These are phyloP conservation scores for Hanseniaspora taiwanica DNA, from an alignment of 805 yeast genomes.

Conservation along the genomic window DNA sequence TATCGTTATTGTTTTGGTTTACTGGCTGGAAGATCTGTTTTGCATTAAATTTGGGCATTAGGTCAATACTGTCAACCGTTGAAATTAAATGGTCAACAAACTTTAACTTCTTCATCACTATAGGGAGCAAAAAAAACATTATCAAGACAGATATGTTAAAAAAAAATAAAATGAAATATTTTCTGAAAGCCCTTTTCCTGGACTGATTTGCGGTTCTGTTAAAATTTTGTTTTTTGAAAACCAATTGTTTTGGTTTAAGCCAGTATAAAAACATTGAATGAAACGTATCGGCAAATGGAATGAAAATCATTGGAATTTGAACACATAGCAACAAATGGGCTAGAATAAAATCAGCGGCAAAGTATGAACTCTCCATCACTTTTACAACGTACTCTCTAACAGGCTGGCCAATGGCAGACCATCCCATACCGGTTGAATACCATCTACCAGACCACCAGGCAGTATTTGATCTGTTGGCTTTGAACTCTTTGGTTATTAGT, in stretches of 20 bases:
- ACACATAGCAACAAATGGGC: constrained; percentile 44
- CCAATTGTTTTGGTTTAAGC: constrained; percentile 41
- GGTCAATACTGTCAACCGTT: too few species aligned
- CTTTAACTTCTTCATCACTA: constrained; percentile 29
- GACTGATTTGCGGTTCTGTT: constrained; percentile 26
- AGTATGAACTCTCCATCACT: constrained; percentile 50
- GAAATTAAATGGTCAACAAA: too few species aligned
- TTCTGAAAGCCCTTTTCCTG: constrained; percentile 29
- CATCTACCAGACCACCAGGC: constrained; percentile 79
- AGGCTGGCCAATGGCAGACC: constrained; percentile 50
- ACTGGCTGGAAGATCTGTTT: constrained; percentile 46
- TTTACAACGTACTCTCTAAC: constrained; percentile 51
- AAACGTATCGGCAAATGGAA: constrained; percentile 53
- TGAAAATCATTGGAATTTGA: constrained; percentile 46
- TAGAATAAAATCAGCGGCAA: constrained; percentile 48
- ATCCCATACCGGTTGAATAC: constrained; percentile 49
- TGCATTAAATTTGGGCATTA: constrained; percentile 13
- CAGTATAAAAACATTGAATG: constrained; percentile 58
- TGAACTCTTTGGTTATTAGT: constrained; percentile 48
- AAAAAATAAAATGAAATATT: constrained; percentile 36
- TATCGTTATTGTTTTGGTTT: constrained; percentile 49
- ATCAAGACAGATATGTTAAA: constrained; percentile 27
- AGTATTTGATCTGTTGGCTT: constrained; percentile 42
- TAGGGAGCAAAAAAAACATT: constrained; percentile 34
- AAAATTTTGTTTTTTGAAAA: constrained; percentile 24